Percentiles rank a stretch among this genome's conserved stretches.
Evolutionary conservation across 495 filamentous ascomycete species (phyloP).

Genomic region (Hypoxylon subgilvum): DNA sequence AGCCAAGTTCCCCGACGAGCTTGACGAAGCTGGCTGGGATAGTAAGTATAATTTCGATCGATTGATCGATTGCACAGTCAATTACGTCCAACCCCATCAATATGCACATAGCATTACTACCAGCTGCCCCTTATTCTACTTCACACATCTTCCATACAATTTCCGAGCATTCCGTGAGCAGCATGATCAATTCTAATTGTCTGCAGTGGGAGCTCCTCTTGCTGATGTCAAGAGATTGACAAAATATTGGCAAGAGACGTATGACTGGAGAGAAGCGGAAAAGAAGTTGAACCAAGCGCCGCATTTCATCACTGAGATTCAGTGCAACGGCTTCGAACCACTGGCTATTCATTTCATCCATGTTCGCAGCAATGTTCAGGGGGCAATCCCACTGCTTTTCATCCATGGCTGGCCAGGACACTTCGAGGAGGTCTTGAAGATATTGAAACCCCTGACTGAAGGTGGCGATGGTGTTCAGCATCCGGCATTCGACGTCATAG

Average conservation of each 20-base stretch:
- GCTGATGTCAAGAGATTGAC: conserved; percentile 58
- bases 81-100: too few species aligned
- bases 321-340: conserved; percentile 52
- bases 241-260: conserved; percentile 55
- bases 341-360: conserved; percentile 62
- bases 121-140: too few species aligned
- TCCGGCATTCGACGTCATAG: conserved; percentile 69
- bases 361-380: conserved; percentile 53
- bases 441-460: conserved; percentile 62
- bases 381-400: conserved; percentile 63
- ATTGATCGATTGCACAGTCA: not conserved
- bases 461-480: conserved; percentile 46
- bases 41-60: too few species aligned
- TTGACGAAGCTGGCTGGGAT: conserved; percentile 44
- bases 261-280: conserved; percentile 56
- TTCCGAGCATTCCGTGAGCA: not conserved
- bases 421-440: conserved; percentile 69
- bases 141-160: not conserved
- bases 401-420: conserved; percentile 71
- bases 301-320: conserved; percentile 60
- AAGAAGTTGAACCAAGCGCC: conserved; percentile 59
- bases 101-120: too few species aligned
- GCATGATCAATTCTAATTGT: not conserved
- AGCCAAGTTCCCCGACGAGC: conserved; percentile 45
- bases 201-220: conserved; percentile 51